Conservation (phyloP, 768 basidiomycete genomes). For the Harrya chromipes region DNA sequence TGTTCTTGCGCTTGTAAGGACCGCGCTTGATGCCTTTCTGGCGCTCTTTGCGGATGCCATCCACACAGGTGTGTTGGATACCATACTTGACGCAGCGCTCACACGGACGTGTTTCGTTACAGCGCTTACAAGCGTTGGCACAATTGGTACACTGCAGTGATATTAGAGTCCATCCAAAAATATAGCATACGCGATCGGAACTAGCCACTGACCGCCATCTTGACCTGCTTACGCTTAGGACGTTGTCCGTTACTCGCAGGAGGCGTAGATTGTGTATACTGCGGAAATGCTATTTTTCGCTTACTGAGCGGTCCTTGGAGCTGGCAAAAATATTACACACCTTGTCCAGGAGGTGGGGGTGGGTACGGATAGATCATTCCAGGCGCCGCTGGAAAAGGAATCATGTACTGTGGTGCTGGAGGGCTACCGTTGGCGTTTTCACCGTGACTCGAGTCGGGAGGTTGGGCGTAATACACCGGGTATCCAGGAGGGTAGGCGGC, state of each 20-base stretch:
- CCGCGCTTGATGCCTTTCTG: slow-evolving; percentile 59
- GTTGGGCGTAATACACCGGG: slow-evolving; percentile 32
- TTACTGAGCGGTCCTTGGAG: slow-evolving; percentile 8
- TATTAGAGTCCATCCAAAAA: slow-evolving; percentile 2
- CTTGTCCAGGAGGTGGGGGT: slow-evolving; percentile 37
- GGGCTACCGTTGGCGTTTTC: slow-evolving; percentile 34
- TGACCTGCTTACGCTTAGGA: slow-evolving; percentile 53
- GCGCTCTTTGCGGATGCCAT: slow-evolving; percentile 62
- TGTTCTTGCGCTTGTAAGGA: slow-evolving; percentile 54
- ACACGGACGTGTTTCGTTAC: slow-evolving; percentile 59
- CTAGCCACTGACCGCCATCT: slow-evolving; percentile 48
- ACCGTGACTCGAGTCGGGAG: slow-evolving; percentile 26
- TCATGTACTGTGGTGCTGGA: slow-evolving; percentile 33
- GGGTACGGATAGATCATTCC: slow-evolving; percentile 45
- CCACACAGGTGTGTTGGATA: slow-evolving; percentile 51
- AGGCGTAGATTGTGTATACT: slow-evolving; percentile 26
- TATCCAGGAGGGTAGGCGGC: slow-evolving; percentile 32
- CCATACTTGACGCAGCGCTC: slow-evolving; percentile 64
- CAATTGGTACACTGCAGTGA: slow-evolving; percentile 50
- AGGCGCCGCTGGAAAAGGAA: slow-evolving; percentile 37
- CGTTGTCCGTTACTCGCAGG: slow-evolving; percentile 24
- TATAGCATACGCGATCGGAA: not conserved
- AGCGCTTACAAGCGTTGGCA: slow-evolving; percentile 55
- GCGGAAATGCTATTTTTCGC: slow-evolving; percentile 30
- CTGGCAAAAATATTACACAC: slow-evolving; percentile 21